phyloP scores from a whole-genome alignment of 2,329 filamentous ascomycete genomes.

The Cephalotrichum gorgonifer region DNA sequence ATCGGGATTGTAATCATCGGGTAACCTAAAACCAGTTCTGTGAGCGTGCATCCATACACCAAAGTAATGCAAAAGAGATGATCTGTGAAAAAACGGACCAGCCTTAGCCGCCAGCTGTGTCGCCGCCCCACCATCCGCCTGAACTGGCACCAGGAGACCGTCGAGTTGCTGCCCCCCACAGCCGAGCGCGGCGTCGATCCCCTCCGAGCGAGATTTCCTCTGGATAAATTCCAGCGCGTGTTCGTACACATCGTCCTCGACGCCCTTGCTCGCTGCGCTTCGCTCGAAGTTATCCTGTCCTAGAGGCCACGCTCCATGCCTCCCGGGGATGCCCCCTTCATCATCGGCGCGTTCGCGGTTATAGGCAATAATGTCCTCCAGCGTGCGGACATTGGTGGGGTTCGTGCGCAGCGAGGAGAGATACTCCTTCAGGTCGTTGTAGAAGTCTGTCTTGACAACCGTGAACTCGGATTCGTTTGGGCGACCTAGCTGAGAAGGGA shows the following conservation, averaged over 20 bases:
- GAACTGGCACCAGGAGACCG: constrained; percentile 53
- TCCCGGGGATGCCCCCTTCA: constrained; percentile 52
- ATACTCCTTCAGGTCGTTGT: constrained; percentile 45
- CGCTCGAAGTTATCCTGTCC: constrained; percentile 65
- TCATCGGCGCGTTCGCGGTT: constrained; percentile 53
- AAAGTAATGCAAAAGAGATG: too few relatives aligned
- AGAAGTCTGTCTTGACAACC: constrained; percentile 50
- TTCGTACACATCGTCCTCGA: constrained; percentile 54
- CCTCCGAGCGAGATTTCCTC: constrained; percentile 44
- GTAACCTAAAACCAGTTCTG: constrained; percentile 27
- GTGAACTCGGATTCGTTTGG: constrained; percentile 50
- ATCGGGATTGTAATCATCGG: constrained; percentile 61
- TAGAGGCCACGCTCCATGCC: constrained; percentile 52
- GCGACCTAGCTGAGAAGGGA: constrained; percentile 52
- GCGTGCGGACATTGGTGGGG: constrained; percentile 39
- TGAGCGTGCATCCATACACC: too few relatives aligned
- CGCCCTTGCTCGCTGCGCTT: constrained; percentile 48
- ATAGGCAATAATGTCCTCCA: constrained; percentile 42
- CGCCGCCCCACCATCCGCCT: constrained; percentile 52
- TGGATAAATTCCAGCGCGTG: constrained; percentile 54
- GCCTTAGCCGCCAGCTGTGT: constrained; percentile 65
- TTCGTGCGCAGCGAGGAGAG: constrained; percentile 45
- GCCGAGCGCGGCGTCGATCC: constrained; percentile 58
- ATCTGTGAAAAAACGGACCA: constrained; percentile 28
- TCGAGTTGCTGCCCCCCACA: constrained; percentile 33